Conservation (phyloP, 805 yeast genomes). For the Wickerhamomyces bisporus region DNA sequence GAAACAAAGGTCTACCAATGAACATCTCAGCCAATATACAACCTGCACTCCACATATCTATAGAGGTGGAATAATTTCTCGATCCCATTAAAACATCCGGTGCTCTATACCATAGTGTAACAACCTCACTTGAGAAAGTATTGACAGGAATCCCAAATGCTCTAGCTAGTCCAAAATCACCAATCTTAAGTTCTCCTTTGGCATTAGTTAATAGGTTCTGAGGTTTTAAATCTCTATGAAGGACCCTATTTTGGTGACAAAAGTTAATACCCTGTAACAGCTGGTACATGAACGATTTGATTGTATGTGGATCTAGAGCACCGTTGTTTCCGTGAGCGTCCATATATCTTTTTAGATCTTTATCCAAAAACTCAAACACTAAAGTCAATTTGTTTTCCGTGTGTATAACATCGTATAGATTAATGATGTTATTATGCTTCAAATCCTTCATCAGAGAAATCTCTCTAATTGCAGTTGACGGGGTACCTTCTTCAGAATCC, state of each 20-base stretch:
- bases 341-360: constrained; percentile 92
- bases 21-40: constrained; percentile 98
- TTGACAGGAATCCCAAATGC: constrained; percentile 98
- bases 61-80: constrained; percentile 91
- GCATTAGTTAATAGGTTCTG: constrained; percentile 85
- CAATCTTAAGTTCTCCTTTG: constrained; percentile 89
- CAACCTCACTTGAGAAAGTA: constrained; percentile 96
- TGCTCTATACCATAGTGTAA: constrained; percentile 96
- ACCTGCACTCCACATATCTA: constrained; percentile 98
- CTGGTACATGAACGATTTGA: constrained; percentile 93
- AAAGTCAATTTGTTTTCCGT: constrained; percentile 92
- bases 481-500: constrained; percentile 96
- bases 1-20: constrained; percentile 94
- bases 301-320: constrained; percentile 80
- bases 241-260: constrained; percentile 61
- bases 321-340: constrained; percentile 81
- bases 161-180: constrained; percentile 95
- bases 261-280: constrained; percentile 75
- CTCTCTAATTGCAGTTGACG: constrained; percentile 96
- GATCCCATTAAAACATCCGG: constrained; percentile 96
- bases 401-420: constrained; percentile 91
- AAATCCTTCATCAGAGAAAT: constrained; percentile 93
- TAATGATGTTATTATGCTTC: constrained; percentile 87
- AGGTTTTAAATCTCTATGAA: constrained; percentile 83
- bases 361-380: constrained; percentile 91